Base-by-base conservation (phyloP, 176 grass and related monocot genomes). In the Metroxylon sagu region DNA sequence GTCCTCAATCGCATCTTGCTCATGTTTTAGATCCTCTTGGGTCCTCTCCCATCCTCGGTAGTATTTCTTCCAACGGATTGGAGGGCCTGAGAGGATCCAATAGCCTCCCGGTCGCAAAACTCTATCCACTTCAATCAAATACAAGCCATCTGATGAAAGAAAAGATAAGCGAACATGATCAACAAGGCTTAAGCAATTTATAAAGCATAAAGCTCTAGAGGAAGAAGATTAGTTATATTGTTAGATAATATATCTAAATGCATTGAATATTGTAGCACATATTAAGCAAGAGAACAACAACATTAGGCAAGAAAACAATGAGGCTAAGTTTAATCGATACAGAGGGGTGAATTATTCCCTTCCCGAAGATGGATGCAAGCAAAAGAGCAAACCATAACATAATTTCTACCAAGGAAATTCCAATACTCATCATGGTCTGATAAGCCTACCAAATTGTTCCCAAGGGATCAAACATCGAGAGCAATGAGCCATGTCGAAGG, bases 401-500 rank as follows among this genome's bases (percentile, higher is more conserved):
- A 18, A 6, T 59, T 30, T 57, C 10, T 23, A 23, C 21, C 52
- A 16, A 59, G 10, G n/a, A 54, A 56, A 56, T 23, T 23, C n/a
- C n/a, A 23, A 23, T 1, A 23, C 21, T 23, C 21, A 1, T 23
- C 21, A 23, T 23, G 21, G 21, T 23, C 21, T 23, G 21, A 23
- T 23, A 23, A 23, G 50, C 55, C 14, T 85, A 85, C 89, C 74
- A 52, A 77, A 63, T 57, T 95, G 78, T 54, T 82, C 85, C 85
- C 89, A 95, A 67, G 85, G 85, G 56, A 95, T 95, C 78, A 95
- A 74, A 71, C 89, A 95, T 65, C 89, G 85, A 53, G 89, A 95
- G 64, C 89, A 95, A 59, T 95, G 89, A 0, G 85, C 89, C 89
- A 89, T 89, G 69, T 95, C 89, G 60, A 95, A 95, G n/a, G 89